phyloP scores from a whole-genome alignment of 305 asterid genomes.

The Withania somnifera region DNA sequence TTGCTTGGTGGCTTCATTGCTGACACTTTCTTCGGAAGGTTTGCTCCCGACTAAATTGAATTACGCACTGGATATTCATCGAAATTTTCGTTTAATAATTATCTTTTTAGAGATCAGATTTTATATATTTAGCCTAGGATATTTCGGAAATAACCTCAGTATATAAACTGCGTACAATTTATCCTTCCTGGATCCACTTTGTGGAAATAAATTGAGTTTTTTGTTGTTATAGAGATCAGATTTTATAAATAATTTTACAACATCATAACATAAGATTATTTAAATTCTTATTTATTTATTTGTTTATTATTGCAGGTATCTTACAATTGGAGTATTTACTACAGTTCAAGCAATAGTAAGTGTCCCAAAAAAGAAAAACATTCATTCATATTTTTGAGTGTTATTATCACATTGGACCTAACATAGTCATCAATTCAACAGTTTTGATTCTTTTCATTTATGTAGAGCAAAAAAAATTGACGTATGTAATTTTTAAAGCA shows the following conservation, averaged over 20 bases:
- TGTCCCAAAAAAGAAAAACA: neutral
- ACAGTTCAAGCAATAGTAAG: slow-evolving; percentile 65
- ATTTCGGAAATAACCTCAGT: too few relatives aligned
- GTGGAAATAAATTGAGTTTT: too few relatives aligned
- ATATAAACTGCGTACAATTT: too few relatives aligned
- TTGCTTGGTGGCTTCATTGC: slow-evolving; percentile 79
- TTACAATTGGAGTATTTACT: slow-evolving; percentile 69
- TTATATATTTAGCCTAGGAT: too few relatives aligned
- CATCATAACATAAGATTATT: neutral
- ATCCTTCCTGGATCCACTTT: too few relatives aligned
- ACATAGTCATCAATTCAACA: neutral
- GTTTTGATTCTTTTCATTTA: neutral
- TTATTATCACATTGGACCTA: neutral
- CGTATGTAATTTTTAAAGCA: neutral
- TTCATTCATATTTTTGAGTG: neutral
- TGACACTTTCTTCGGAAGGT: slow-evolving; percentile 78
- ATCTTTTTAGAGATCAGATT: too few relatives aligned
- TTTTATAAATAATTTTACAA: too few relatives aligned
- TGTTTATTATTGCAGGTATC: slow-evolving; percentile 30
- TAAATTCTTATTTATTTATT: neutral
- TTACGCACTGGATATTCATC: too few relatives aligned
- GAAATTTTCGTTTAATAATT: too few relatives aligned
- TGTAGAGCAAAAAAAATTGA: neutral
- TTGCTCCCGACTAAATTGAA: too few relatives aligned
- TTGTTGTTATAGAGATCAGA: too few relatives aligned